phyloP scores from a whole-genome alignment of 2,329 filamentous ascomycete genomes.

The Acephala macrosclerotiorum region DNA sequence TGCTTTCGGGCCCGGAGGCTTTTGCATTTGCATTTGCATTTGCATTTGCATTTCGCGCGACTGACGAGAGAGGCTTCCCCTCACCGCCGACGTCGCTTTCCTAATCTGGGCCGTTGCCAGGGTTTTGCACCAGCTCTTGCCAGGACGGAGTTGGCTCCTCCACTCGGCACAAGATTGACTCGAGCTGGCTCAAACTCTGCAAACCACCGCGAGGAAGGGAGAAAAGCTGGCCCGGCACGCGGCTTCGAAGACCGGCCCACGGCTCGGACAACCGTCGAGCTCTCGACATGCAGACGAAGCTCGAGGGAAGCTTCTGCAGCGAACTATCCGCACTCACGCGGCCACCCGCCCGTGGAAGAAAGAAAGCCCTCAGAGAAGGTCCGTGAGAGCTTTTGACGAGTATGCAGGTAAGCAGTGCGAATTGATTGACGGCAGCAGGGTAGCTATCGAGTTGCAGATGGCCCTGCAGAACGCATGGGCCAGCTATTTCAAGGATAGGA shows the following conservation, averaged over 20 bases:
- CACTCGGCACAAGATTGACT: background rate
- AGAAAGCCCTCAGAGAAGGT: background rate
- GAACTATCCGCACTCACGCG: background rate
- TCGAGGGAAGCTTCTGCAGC: constrained; percentile 30
- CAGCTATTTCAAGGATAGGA: constrained; percentile 22
- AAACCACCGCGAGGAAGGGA: background rate
- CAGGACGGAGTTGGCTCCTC: constrained; percentile 6
- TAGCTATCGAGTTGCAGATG: constrained; percentile 35
- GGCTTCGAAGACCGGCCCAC: background rate
- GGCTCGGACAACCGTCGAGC: background rate
- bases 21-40: no score
- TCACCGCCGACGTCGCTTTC: constrained; percentile 29
- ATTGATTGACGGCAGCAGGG: constrained; percentile 31
- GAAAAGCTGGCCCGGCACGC: constrained; percentile 1
- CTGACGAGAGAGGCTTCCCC: constrained; percentile 28
- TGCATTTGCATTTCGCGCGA: constrained; percentile 14
- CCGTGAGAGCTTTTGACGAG: constrained; percentile 28
- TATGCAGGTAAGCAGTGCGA: constrained; percentile 32
- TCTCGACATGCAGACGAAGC: constrained; percentile 18
- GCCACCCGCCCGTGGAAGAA: background rate
- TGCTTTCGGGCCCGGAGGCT: constrained; percentile 20
- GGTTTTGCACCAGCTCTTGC: constrained; percentile 1
- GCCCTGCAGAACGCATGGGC: constrained; percentile 38
- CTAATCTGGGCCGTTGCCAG: constrained; percentile 6
- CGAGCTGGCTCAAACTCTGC: constrained; percentile 4